Evolutionary conservation across 2,329 filamentous ascomycete genomes (phyloP).

Genomic region (Diaporthe humulicola): DNA sequence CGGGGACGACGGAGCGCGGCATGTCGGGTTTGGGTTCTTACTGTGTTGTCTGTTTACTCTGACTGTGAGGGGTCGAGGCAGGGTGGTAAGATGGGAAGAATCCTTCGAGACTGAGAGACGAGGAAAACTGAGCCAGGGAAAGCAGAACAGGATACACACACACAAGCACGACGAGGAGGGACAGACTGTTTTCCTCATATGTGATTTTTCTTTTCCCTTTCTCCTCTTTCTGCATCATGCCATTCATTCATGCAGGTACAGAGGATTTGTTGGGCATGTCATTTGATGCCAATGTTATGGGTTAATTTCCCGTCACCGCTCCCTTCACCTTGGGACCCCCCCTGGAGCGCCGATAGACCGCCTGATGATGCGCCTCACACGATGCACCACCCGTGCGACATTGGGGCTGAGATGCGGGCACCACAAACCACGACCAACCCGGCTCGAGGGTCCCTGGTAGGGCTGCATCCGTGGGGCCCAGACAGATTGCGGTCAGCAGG

Average conservation of each 20-base stretch:
- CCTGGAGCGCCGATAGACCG: constrained; percentile 13
- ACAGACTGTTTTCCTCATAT: background rate
- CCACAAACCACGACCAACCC: background rate
- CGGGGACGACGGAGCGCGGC: background rate
- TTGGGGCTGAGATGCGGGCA: background rate
- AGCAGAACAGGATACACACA: background rate
- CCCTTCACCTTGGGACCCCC: background rate
- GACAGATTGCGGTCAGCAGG: constrained; percentile 4
- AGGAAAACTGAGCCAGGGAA: background rate
- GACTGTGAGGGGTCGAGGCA: background rate
- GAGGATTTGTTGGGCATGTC: constrained; percentile 4
- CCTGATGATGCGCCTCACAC: constrained; percentile 25
- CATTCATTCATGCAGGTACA: constrained; percentile 27
- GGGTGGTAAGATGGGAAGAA: background rate
- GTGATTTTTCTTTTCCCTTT: background rate
- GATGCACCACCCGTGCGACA: constrained; percentile 17
- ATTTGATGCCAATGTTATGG: constrained; percentile 29
- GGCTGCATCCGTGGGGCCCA: constrained; percentile 11
- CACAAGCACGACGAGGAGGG: background rate
- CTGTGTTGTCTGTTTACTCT: background rate
- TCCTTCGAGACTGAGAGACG: background rate
- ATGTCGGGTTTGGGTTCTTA: background rate
- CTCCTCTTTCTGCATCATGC: background rate
- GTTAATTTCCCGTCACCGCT: constrained; percentile 31
- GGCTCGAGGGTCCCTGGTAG: background rate